Conservation (phyloP, 805 yeast genomes). For the Candida adriatica region DNA sequence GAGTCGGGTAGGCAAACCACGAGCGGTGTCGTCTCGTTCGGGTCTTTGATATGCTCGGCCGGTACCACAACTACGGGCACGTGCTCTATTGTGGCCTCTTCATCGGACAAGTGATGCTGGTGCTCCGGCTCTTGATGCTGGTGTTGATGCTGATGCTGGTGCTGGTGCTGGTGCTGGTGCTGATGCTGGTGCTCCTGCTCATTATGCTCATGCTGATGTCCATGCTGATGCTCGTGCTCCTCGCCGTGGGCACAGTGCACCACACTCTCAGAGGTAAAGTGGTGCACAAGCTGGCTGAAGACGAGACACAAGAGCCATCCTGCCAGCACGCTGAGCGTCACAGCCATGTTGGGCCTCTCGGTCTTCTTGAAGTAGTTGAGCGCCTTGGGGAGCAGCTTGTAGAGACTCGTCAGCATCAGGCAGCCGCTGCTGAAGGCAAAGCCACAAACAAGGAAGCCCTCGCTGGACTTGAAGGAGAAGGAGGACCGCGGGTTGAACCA, state of each 20-base stretch:
- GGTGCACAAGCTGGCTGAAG: conserved; percentile 63
- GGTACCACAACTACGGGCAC: no score
- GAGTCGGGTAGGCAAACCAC: conserved; percentile 14
- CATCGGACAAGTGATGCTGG: no score
- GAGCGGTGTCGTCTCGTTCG: no score
- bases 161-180: no score
- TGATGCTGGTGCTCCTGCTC: no score
- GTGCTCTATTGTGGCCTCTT: no score
- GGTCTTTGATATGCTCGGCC: no score
- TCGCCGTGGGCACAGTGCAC: conserved; percentile 78
- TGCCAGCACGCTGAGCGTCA: conserved; percentile 39
- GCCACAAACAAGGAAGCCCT: conserved; percentile 63
- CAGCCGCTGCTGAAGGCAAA: conserved; percentile 80
- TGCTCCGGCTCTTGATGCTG: no score
- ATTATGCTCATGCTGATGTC: conserved; percentile 1
- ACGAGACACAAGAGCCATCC: conserved; percentile 59
- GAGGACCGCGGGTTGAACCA: conserved; percentile 35
- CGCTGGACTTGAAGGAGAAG: conserved; percentile 52
- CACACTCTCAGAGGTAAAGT: conserved; percentile 70
- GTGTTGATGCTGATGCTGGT: no score
- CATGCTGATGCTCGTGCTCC: conserved; percentile 10
- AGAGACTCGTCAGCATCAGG: conserved; percentile 69
- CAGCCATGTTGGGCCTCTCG: conserved; percentile 27
- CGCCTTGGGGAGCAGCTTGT: conserved; percentile 70
- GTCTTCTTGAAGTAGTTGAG: conserved; percentile 34